These are phyloP conservation scores for Castanospermum australe DNA, from an alignment of 306 rosid genomes.

Conservation along the genomic window DNA sequence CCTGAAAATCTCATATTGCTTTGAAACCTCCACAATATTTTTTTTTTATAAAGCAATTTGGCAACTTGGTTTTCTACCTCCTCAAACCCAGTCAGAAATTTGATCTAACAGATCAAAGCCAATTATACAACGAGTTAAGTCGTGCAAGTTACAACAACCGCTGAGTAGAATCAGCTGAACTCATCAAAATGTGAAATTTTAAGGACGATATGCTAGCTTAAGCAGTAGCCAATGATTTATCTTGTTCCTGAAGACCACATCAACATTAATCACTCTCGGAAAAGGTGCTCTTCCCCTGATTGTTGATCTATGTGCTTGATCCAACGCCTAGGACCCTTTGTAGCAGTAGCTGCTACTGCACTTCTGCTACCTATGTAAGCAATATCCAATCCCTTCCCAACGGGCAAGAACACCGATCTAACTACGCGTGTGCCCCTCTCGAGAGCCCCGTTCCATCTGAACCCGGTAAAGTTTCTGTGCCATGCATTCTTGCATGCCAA, in stretches of 20 bases:
- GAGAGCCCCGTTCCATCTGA: constrained; percentile 59
- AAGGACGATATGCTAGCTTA: background rate
- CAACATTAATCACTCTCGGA: constrained; percentile 35
- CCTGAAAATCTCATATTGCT: constrained; percentile 4
- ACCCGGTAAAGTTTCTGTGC: constrained; percentile 42
- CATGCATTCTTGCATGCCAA: constrained; percentile 80
- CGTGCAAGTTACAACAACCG: background rate
- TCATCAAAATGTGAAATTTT: background rate
- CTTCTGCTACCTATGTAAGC: constrained; percentile 69
- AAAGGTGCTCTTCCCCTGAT: constrained; percentile 84
- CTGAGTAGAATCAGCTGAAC: background rate
- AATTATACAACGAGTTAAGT: no score
- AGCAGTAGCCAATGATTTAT: background rate
- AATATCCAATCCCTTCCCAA: constrained; percentile 81
- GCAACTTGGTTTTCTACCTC: constrained; percentile 16
- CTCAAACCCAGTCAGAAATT: background rate
- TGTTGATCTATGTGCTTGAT: constrained; percentile 59
- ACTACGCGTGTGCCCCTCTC: constrained; percentile 73
- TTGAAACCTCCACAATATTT: background rate
- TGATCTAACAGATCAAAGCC: background rate
- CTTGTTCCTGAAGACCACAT: background rate
- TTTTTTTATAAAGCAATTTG: constrained; percentile 9
- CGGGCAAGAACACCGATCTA: constrained; percentile 71
- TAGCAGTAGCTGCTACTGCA: background rate
- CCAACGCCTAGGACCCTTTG: constrained; percentile 65